Evolutionary conservation across 495 filamentous ascomycete species (phyloP).

Genomic region (Evansstolkia leycettana): DNA sequence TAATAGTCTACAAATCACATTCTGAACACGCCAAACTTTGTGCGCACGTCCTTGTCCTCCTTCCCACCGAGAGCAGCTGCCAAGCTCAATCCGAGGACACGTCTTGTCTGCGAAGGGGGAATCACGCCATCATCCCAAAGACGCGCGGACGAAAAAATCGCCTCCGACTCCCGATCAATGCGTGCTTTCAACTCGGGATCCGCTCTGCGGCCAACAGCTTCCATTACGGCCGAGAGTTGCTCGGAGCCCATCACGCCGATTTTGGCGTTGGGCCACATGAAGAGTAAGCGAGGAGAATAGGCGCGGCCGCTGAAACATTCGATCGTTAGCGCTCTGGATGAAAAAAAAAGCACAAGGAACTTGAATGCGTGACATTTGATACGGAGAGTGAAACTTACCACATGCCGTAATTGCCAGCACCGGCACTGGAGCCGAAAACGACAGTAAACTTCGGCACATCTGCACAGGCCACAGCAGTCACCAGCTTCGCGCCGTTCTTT

Average conservation of each 20-base stretch:
- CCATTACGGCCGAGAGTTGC: constrained; percentile 88
- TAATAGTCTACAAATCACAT: constrained; percentile 72
- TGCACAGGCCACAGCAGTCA: constrained; percentile 89
- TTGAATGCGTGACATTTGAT: no score
- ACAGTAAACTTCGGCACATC: constrained; percentile 97
- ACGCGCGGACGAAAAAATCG: constrained; percentile 73
- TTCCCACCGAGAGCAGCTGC: constrained; percentile 62
- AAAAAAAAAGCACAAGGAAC: no score
- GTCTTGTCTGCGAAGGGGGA: constrained; percentile 74
- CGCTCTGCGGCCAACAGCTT: constrained; percentile 73
- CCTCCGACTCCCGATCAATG: constrained; percentile 86
- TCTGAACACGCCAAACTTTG: constrained; percentile 88
- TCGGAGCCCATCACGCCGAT: constrained; percentile 95
- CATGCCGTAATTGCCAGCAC: constrained; percentile 74
- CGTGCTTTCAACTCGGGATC: constrained; percentile 72
- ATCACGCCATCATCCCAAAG: constrained; percentile 97
- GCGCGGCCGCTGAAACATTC: constrained; percentile 59
- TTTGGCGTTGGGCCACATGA: constrained; percentile 95
- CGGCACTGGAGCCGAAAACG: constrained; percentile 73
- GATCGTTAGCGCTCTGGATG: neutral
- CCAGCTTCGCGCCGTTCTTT: constrained; percentile 95
- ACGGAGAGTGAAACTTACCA: constrained; percentile 38
- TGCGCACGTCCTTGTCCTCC: constrained; percentile 44
- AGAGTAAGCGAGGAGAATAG: constrained; percentile 80
- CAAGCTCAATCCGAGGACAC: constrained; percentile 71